Evolutionary conservation across 2,329 filamentous ascomycete species (phyloP), one percentile per base, ranked within the genome.

Genomic region (Hymenotorrendiella dingleyae): DNA sequence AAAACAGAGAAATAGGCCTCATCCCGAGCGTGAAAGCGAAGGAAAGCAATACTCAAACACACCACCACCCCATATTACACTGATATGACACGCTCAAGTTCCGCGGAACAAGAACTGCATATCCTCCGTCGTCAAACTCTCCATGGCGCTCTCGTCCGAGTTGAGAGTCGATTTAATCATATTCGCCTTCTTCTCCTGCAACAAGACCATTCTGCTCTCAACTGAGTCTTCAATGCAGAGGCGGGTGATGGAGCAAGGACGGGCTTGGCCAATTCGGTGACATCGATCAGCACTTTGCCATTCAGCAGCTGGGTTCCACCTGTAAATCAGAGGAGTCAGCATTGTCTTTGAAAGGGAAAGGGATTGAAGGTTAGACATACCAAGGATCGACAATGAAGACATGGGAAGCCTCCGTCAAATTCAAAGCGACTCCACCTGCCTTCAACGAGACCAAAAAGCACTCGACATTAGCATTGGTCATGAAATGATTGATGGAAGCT

Each of bases 261-360:
- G 84, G 35, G 82, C 86, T 69, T 98, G 93, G 23, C 93, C 93
- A 54, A 97, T 98, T 43, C 93, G 89, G 66, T 97, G 93, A 60
- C 85, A 89, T 52, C 86, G 78, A 63, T 98, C 93, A 3, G 93
- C 93, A 48, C 86, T 93, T 67, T 98, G 93, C 93, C 93, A 98
- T 67, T 98, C 93, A 0, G 91, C 91, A n/a, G 90, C 90, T n/a
- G 93, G 93, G 55, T 97, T 97, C 93, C 93, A 98, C n/a, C n/a
- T n/a, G n/a, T n/a, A n/a, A n/a, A n/a, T n/a, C n/a, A n/a, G n/a
- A n/a, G n/a, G n/a, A n/a, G n/a, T n/a, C n/a, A n/a, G n/a, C n/a
- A n/a, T n/a, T n/a, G n/a, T n/a, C n/a, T n/a, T n/a, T n/a, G n/a
- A n/a, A n/a, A n/a, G n/a, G n/a, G n/a, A n/a, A n/a, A n/a, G n/a